Conservation (phyloP, 768 basidiomycete species). For the Glaciozyma antarctica region DNA sequence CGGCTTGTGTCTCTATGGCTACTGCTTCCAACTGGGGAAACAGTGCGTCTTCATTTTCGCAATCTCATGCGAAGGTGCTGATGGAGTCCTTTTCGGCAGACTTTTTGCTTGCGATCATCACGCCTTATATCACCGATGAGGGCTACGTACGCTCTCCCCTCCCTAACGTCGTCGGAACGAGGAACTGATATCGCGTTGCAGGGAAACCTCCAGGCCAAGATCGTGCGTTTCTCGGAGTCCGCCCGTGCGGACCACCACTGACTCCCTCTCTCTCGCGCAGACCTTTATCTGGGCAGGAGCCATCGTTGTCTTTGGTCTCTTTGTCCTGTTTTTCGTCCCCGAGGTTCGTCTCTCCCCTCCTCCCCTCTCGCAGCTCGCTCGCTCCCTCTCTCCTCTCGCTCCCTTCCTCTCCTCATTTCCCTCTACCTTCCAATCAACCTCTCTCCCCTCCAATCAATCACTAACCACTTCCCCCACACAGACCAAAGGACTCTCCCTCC, state of each 20-base stretch:
- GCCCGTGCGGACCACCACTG: background rate
- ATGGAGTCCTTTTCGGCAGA: background rate
- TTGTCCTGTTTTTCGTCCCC: constrained; percentile 25
- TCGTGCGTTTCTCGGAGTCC: background rate
- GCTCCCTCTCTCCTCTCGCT: no score
- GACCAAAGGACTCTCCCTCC: constrained; percentile 18
- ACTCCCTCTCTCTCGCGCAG: background rate
- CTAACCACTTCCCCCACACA: background rate
- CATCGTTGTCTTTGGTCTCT: constrained; percentile 15
- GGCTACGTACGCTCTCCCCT: constrained; percentile 3
- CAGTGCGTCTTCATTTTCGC: background rate
- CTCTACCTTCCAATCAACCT: no score
- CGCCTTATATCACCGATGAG: constrained; percentile 26
- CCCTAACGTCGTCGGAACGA: no score
- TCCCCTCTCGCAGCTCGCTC: background rate
- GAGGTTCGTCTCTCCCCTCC: background rate
- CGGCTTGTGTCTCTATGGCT: constrained; percentile 26
- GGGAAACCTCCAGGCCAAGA: constrained; percentile 9
- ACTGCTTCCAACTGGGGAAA: constrained; percentile 26
- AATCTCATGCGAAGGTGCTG: background rate
- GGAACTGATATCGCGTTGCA: no score
- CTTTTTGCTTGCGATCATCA: constrained; percentile 13
- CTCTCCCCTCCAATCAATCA: no score
- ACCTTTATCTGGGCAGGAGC: constrained; percentile 18
- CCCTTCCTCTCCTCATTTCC: no score